Percentiles rank a stretch among this genome's conserved stretches.
Conservation (phyloP, 495 filamentous ascomycete genomes). For the Penicillium macrosclerotiorum region DNA sequence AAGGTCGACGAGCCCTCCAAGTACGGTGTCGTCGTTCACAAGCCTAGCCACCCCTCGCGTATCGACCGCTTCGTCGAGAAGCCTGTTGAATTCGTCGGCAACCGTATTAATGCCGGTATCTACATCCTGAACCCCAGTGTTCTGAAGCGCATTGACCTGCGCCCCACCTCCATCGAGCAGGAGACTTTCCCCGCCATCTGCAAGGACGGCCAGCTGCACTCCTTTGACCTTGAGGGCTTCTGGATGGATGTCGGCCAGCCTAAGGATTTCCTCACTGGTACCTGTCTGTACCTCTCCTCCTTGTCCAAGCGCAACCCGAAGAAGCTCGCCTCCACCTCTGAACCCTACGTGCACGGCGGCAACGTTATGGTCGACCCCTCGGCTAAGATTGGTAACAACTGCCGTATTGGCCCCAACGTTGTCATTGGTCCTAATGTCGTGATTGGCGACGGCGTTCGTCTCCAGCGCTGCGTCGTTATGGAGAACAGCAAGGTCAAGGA, state of each 20-base stretch:
- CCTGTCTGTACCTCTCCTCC: conserved; percentile 93
- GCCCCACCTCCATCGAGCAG: conserved; percentile 98
- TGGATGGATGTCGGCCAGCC: conserved; percentile 99
- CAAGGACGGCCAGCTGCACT: conserved; percentile 89
- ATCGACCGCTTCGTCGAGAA: conserved; percentile 99
- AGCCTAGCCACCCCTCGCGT: conserved; percentile 83
- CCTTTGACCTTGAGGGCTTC: conserved; percentile 96
- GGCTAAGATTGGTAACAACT: conserved; percentile 97
- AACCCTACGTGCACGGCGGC: conserved; percentile 86
- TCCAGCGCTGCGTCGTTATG: conserved; percentile 92
- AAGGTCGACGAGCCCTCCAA: conserved; percentile 99
- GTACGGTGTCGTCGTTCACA: conserved; percentile 98
- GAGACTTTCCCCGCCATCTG: conserved; percentile 98
- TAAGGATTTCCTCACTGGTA: conserved; percentile 96
- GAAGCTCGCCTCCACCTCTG: conserved; percentile 69
- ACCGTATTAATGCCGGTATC: conserved; percentile 98
- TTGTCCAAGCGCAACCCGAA: conserved; percentile 91
- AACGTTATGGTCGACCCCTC: conserved; percentile 96
- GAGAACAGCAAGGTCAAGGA: conserved; percentile 93
- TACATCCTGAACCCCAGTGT: conserved; percentile 97
- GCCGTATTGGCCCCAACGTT: conserved; percentile 96
- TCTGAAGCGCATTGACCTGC: conserved; percentile 87
- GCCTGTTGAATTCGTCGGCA: conserved; percentile 98
- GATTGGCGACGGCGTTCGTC: conserved; percentile 88
- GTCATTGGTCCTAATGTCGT: conserved; percentile 95